phyloP scores from a whole-genome alignment of 1,284 basidiomycete genomes.

The Boletus sp. region DNA sequence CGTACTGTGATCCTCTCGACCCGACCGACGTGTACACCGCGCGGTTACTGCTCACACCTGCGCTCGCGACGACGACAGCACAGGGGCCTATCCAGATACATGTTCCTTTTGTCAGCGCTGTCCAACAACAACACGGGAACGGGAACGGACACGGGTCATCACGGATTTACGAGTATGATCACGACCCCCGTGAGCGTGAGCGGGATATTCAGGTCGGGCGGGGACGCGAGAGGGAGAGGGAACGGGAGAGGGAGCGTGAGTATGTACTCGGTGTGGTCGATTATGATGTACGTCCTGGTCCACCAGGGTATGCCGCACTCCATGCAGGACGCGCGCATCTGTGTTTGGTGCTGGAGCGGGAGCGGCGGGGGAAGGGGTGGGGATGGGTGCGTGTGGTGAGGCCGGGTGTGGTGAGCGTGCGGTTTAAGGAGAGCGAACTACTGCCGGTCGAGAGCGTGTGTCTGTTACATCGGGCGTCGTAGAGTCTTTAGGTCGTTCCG shows the following conservation, averaged over 20 bases:
- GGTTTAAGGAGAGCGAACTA: constrained; percentile 28
- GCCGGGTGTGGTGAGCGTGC: constrained; percentile 22
- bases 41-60: constrained; percentile 20
- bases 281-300: constrained; percentile 25
- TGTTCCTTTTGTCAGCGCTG: constrained; percentile 4
- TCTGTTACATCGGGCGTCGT: constrained; percentile 22
- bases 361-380: constrained; percentile 16
- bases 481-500: no score
- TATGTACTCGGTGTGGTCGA: constrained; percentile 26
- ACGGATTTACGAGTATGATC: constrained; percentile 12
- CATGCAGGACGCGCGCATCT: constrained; percentile 22
- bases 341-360: constrained; percentile 28
- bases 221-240: constrained; percentile 2
- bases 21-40: constrained; percentile 7
- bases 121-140: not conserved
- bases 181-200: constrained; percentile 15
- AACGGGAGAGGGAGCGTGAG: constrained; percentile 5
- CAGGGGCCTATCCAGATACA: constrained; percentile 27
- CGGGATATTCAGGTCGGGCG: constrained; percentile 9
- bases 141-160: not conserved
- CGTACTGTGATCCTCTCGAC: constrained; percentile 24
- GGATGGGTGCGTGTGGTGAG: constrained; percentile 20
- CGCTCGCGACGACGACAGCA: constrained; percentile 5
- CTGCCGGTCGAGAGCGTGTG: constrained; percentile 23
- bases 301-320: constrained; percentile 24